Evolutionary conservation across 1,284 basidiomycete species (phyloP), one percentile per base, ranked within the genome.

Genomic region (Sanghuangporus sanghuang): DNA sequence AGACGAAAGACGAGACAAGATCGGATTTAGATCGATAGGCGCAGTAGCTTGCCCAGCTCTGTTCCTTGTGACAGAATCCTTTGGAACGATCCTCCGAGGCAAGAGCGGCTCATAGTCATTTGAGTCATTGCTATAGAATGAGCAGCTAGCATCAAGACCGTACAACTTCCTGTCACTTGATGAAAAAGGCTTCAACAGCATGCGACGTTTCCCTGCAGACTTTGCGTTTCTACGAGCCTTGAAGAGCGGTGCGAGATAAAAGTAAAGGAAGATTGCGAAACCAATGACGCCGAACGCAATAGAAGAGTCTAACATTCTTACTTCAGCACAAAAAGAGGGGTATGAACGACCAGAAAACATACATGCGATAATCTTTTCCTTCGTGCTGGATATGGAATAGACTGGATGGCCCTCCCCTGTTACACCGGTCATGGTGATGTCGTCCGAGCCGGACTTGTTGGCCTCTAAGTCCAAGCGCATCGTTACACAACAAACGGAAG

Each of bases 211-310:
- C 32, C 35, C 55, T 18, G 39, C 53, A 21, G 38, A 36, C 27
- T 61, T 61, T 12, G 50, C 42, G 4, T 44, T 49, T 39, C 52
- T 50, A 3, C 44, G 60, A 8, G 36, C 60, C n/a, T 42, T 52
- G 52, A 61, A 8, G 27, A 61, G 52, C 6, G 60, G 60, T 23
- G 60, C 46, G 53, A 36, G 42, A 53, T 61, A 61, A 38, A 27
- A 61, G 42, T 42, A 61, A 18, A 61, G n/a, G 42, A 61, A 61
- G 49, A 61, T 39, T 21, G 42, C 14, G 60, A 61, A 61, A 16
- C 39, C 60, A 11, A 61, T 32, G 27, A 61, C 52, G 9, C 60
- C 60, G 23, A 61, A 11, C 23, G 40, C 60, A 23, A 61, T 55
- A 11, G 60, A 61, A 21, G 52, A 46, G 11, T 42, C 60, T 61